Percentiles rank a stretch among this genome's conserved stretches.
These are phyloP conservation scores for Marasmius sp. DNA, from an alignment of 1,284 basidiomycete genomes.

Conservation along the genomic window DNA sequence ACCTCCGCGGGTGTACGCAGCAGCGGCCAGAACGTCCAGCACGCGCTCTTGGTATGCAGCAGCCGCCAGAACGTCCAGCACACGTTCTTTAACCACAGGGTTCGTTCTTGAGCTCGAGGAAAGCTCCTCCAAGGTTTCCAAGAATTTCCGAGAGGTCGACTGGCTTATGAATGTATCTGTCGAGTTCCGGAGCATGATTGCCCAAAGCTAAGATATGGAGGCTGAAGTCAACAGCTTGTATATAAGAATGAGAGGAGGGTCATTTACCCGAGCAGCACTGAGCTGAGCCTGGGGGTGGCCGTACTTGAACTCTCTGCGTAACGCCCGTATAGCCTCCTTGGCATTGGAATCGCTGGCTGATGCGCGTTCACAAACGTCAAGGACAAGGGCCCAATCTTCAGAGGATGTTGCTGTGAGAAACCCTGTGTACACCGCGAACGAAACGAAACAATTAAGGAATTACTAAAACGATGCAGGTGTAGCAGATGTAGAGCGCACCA, in stretches of 20 bases:
- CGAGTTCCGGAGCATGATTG: conserved; percentile 79
- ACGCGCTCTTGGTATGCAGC: conserved; percentile 74
- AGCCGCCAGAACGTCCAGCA: conserved; percentile 71
- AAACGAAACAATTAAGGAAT: neutral
- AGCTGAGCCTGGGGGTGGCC: conserved; percentile 70
- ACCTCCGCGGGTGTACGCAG: conserved; percentile 58
- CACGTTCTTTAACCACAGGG: conserved; percentile 70
- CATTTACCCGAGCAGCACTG: conserved; percentile 65
- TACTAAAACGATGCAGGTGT: neutral
- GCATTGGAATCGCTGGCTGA: conserved; percentile 65
- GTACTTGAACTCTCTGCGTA: conserved; percentile 79
- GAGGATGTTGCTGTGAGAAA: conserved; percentile 73
- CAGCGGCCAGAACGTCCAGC: conserved; percentile 70
- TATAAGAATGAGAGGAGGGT: conserved; percentile 5
- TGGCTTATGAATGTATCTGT: conserved; percentile 65
- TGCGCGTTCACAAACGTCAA: conserved; percentile 77
- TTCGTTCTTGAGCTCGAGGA: conserved; percentile 51
- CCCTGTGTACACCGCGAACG: conserved; percentile 37
- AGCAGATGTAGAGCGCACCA: conserved; percentile 36
- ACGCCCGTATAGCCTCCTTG: conserved; percentile 72
- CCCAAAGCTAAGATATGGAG: conserved; percentile 61
- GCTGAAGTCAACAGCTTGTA: conserved; percentile 6
- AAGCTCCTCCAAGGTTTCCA: conserved; percentile 71
- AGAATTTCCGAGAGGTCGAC: conserved; percentile 70
- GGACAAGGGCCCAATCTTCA: conserved; percentile 72